phyloP scores from a whole-genome alignment of 2,329 filamentous ascomycete genomes.

The Trichophyton rubrum region DNA sequence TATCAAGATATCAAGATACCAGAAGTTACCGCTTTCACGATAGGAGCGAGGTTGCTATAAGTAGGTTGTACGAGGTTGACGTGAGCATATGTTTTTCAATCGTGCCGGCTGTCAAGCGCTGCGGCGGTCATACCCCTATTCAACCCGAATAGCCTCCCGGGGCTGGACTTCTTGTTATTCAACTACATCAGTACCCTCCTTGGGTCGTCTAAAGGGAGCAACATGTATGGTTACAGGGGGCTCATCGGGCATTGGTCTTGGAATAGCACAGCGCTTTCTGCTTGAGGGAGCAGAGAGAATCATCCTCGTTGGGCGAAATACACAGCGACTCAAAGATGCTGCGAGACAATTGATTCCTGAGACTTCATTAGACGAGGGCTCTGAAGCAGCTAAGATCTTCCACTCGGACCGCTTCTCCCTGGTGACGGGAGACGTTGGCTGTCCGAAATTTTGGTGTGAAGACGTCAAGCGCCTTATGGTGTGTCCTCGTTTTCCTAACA shows the following conservation, averaged over 20 bases:
- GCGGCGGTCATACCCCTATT: no score
- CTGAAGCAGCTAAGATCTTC: conserved; percentile 6
- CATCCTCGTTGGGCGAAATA: conserved; percentile 49
- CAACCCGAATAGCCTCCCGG: no score
- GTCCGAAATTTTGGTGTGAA: conserved; percentile 18
- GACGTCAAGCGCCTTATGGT: conserved; percentile 31
- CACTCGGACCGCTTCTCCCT: conserved; percentile 7
- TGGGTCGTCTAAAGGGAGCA: conserved; percentile 21
- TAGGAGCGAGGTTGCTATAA: no score
- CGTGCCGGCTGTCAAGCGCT: no score
- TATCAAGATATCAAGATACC: no score
- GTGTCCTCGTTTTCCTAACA: conserved; percentile 7
- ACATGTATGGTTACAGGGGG: conserved; percentile 53
- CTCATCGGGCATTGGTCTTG: conserved; percentile 56
- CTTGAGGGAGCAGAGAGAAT: conserved; percentile 45
- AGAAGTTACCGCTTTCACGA: no score
- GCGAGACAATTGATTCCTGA: conserved; percentile 15
- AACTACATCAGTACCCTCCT: not conserved
- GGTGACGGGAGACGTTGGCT: conserved; percentile 27
- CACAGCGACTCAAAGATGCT: conserved; percentile 33
- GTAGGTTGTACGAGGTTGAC: no score
- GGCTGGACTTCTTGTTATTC: not conserved
- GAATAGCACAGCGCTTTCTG: conserved; percentile 56
- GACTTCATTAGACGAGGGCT: conserved; percentile 8
- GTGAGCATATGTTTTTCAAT: no score